A percentile compares a stretch with the other conserved stretches of the same genome.
Evolutionary conservation across 495 filamentous ascomycete genomes (phyloP).

Genomic region (Hyaloscypha bicolor): DNA sequence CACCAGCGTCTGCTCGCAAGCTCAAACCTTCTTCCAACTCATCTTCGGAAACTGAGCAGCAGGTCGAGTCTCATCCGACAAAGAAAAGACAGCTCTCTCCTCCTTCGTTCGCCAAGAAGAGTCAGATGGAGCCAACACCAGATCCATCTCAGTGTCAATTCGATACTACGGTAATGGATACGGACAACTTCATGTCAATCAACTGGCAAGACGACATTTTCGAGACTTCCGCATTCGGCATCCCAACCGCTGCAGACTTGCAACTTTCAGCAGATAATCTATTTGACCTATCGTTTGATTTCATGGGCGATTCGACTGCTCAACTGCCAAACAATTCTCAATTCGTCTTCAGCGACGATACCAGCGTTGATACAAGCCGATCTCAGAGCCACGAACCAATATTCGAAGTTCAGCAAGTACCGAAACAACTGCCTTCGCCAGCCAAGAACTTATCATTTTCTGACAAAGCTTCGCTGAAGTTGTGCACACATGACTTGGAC

Average conservation of each 20-base stretch:
- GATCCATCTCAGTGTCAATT: background rate
- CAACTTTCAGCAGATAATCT: background rate
- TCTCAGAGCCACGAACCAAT: slow-evolving; percentile 8
- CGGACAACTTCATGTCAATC: slow-evolving; percentile 10
- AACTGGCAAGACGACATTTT: slow-evolving; percentile 17
- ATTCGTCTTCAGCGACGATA: slow-evolving; percentile 12
- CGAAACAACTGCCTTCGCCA: background rate
- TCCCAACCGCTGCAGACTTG: background rate
- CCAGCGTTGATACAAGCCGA: slow-evolving; percentile 2
- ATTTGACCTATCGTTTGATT: slow-evolving; percentile 6
- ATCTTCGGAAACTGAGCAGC: slow-evolving; percentile 10
- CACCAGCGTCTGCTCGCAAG: slow-evolving; percentile 17
- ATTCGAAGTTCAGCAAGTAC: background rate
- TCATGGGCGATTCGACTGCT: background rate
- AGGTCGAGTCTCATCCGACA: background rate
- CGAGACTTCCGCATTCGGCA: background rate
- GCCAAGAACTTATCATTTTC: background rate
- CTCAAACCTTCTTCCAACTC: background rate
- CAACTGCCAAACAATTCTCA: slow-evolving; percentile 6
- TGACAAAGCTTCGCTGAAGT: background rate
- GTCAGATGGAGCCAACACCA: background rate
- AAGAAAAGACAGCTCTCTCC: slow-evolving; percentile 19
- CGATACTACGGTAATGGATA: background rate
- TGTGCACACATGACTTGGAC: slow-evolving; percentile 12
- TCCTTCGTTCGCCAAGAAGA: background rate